phyloP scores from a whole-genome alignment of 1,284 basidiomycete genomes.

The Trametes hirsuta region DNA sequence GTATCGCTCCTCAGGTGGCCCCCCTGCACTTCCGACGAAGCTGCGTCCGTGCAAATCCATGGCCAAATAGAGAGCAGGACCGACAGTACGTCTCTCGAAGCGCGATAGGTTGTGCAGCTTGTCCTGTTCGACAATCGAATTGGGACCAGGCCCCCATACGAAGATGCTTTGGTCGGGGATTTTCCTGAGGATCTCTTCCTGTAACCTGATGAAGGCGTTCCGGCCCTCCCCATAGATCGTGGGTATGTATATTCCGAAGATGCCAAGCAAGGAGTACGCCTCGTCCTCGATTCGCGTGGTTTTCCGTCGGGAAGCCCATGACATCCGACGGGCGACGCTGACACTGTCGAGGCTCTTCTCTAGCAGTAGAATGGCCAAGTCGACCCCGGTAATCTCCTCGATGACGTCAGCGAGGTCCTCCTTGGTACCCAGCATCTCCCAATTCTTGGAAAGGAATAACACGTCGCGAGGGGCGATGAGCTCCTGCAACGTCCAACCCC shows the following conservation, averaged over 20 bases:
- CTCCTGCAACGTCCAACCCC: neutral
- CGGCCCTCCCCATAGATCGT: slow-evolving; percentile 14
- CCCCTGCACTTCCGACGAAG: too few relatives aligned
- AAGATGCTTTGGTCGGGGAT: slow-evolving; percentile 7
- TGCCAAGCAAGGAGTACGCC: slow-evolving; percentile 12
- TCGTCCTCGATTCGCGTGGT: slow-evolving; percentile 12
- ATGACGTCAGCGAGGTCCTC: neutral
- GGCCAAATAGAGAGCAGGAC: too few relatives aligned
- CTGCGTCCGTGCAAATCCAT: too few relatives aligned
- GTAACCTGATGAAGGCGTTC: slow-evolving; percentile 5
- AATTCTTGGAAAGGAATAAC: slow-evolving; percentile 2
- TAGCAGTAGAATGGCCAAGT: neutral
- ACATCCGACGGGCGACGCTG: slow-evolving; percentile 5
- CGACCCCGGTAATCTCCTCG: slow-evolving; percentile 5
- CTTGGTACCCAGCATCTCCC: slow-evolving; percentile 5
- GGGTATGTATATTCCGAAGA: slow-evolving; percentile 12
- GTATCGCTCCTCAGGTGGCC: too few relatives aligned
- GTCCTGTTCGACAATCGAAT: too few relatives aligned
- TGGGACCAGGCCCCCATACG: neutral
- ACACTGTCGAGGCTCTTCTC: neutral
- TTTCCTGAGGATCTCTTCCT: slow-evolving; percentile 9
- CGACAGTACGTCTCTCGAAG: too few relatives aligned
- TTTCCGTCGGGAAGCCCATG: slow-evolving; percentile 5
- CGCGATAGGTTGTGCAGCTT: too few relatives aligned
- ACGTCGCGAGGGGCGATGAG: slow-evolving; percentile 8